These are phyloP conservation scores for Magnusiomyces fungicola DNA, from an alignment of 1,139 yeast species.

Conservation along the genomic window DNA sequence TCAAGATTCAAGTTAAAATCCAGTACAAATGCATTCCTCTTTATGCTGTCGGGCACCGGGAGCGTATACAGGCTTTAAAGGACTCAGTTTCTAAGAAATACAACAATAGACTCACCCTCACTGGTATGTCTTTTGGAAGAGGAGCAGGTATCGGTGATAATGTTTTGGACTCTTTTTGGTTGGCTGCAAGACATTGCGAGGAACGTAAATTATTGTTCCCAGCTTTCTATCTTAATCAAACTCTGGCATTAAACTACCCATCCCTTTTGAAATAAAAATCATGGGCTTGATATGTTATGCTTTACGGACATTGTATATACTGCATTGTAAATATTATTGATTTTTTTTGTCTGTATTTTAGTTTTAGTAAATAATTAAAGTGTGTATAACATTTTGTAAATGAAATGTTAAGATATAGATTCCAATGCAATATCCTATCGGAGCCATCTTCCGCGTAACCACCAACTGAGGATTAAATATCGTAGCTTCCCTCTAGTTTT, in stretches of 20 bases:
- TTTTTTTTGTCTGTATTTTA: too few species aligned
- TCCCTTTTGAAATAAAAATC: conserved; percentile 6
- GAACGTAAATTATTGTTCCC: conserved; percentile 30
- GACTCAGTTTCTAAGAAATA: conserved; percentile 33
- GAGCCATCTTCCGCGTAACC: too few species aligned
- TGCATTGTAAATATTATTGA: not conserved
- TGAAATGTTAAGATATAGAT: too few species aligned
- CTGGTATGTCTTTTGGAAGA: conserved; percentile 77
- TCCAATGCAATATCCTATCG: too few species aligned
- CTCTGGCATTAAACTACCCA: conserved; percentile 23
- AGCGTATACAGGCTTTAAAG: conserved; percentile 37
- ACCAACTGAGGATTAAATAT: too few species aligned
- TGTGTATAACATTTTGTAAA: too few species aligned
- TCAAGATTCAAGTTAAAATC: conserved; percentile 37
- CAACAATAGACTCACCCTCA: conserved; percentile 46
- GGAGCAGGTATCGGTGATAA: conserved; percentile 93
- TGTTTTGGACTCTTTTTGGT: conserved; percentile 53
- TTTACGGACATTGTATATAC: too few species aligned
- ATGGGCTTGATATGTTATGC: too few species aligned
- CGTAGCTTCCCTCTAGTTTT: too few species aligned
- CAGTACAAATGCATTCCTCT: conserved; percentile 68
- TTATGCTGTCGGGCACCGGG: conserved; percentile 64
- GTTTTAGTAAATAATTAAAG: not conserved
- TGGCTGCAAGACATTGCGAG: conserved; percentile 39
- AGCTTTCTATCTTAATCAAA: conserved; percentile 24